These are phyloP conservation scores for Solanum pinnatisectum DNA, from an alignment of 257 asterid genomes.

Conservation along the genomic window DNA sequence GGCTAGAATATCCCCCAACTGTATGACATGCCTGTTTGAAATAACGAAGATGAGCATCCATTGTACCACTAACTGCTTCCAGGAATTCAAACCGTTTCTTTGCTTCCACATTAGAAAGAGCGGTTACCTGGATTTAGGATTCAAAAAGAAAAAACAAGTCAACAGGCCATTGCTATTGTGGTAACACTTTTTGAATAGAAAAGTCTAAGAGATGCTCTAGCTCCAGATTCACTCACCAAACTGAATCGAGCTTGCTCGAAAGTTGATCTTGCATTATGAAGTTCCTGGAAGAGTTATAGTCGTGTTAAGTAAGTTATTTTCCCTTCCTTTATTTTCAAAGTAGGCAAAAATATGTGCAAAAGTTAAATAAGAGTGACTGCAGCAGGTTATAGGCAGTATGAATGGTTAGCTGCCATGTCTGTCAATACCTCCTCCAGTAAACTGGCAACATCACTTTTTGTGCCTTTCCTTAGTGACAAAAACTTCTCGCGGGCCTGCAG, in stretches of 20 bases:
- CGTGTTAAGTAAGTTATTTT: neutral
- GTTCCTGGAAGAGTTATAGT: slow-evolving; percentile 51
- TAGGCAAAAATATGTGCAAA: neutral
- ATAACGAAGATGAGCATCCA: slow-evolving; percentile 99
- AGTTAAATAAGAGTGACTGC: neutral
- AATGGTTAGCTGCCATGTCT: neutral
- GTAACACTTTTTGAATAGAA: neutral
- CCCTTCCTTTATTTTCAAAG: neutral
- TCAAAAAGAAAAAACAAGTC: neutral
- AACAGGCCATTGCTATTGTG: neutral
- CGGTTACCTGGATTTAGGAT: slow-evolving; percentile 53
- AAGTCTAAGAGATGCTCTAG: neutral
- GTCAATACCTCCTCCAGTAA: slow-evolving; percentile 73
- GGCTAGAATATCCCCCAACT: neutral
- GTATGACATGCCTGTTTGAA: slow-evolving; percentile 69
- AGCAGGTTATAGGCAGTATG: neutral
- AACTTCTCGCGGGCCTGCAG: slow-evolving; percentile 94
- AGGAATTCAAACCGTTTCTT: slow-evolving; percentile 94
- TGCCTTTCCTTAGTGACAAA: slow-evolving; percentile 86
- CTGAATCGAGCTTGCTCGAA: slow-evolving; percentile 97
- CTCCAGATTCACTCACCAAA: slow-evolving; percentile 42
- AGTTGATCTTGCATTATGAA: slow-evolving; percentile 79
- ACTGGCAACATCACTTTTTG: slow-evolving; percentile 77
- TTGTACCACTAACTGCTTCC: slow-evolving; percentile 96
- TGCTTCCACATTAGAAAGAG: slow-evolving; percentile 89